phyloP scores from a whole-genome alignment of 106 monocot species.

The Dioscorea dumetorum region DNA sequence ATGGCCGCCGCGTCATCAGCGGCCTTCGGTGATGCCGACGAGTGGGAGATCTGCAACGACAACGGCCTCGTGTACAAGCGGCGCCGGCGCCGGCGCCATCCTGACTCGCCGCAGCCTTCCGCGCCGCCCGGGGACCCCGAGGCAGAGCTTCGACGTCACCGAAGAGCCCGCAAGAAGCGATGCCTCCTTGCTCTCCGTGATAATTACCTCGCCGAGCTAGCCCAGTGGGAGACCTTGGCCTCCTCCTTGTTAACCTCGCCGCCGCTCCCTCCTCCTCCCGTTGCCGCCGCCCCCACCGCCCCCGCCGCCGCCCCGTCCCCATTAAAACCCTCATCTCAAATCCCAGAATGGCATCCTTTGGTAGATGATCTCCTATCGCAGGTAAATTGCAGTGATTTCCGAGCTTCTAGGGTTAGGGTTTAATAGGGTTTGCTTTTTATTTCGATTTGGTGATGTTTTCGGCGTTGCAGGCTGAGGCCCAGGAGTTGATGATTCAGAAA shows the following conservation, averaged over 20 bases:
- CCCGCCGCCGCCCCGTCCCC: background rate
- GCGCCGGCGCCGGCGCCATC: conserved; percentile 20
- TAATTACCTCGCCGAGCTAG: conserved; percentile 19
- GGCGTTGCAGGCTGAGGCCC: conserved; percentile 33
- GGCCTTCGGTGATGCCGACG: conserved; percentile 10
- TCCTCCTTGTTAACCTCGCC: conserved; percentile 2
- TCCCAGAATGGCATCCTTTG: background rate
- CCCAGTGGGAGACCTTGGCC: conserved; percentile 20
- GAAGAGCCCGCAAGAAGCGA: background rate
- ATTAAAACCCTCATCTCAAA: background rate
- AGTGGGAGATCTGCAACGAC: conserved; percentile 62
- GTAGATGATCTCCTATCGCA: conserved; percentile 33
- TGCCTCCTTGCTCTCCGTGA: conserved; percentile 17
- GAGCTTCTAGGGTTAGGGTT: conserved; percentile 11
- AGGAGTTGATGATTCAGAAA: conserved; percentile 27
- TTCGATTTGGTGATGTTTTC: background rate
- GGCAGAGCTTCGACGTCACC: conserved; percentile 14
- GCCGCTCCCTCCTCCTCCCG: background rate
- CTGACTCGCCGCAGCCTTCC: background rate
- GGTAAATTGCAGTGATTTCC: conserved; percentile 9
- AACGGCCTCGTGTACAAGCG: conserved; percentile 55
- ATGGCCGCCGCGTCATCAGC: too few relatives aligned
- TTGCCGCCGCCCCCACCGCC: background rate
- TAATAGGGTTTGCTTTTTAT: background rate
- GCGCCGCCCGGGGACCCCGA: background rate